Evolutionary conservation across 1,139 yeast species (phyloP), one percentile per base, ranked within the genome.

Genomic region (Pichia sp.): DNA sequence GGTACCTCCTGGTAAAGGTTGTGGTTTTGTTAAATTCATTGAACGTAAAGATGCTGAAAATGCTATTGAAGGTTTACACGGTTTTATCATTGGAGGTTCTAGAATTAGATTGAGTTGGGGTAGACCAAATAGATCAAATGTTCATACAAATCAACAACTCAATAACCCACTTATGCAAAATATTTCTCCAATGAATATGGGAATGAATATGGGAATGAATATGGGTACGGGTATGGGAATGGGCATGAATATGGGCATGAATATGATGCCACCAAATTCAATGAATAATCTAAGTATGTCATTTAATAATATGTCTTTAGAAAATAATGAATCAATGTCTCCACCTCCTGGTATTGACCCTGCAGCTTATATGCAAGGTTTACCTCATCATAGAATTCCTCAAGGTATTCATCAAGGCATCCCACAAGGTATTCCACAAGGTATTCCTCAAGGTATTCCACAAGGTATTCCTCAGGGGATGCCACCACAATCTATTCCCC

Each of bases 71-170:
- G 84, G 84, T 40, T 83, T 89, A 95, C 95, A 88, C 64, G 96
- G 96, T 4, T 88, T 80, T 56, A 79, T 88, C 28, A 81, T 89
- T 54, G 93, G 88, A 11, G 93, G 89, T 40, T 80, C 84, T 40
- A 72, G 96, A 41, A 83, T 88, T 23, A 69, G 96, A 50, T 68
- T 88, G 46, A 80, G 94, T 40, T 88, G 96, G 96, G 97, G 96
- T 37, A 72, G 94, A 54, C 55, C 62, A 24, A 55, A 46, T 41
- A 56, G 49, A 31, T 56, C 57, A 32, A 52, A 52, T 12, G 21
- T 10, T 20, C n/a, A 22, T n/a, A 15, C n/a, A 19, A 31, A 18
- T 18, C 15, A 12, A 21, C 58, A 50, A 25, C 21, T n/a, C n/a
- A n/a, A 21, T 19, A 36, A 43, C 26, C 45, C 15, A 38, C 53